phyloP scores from a whole-genome alignment of 139 green algal species.

The Spirogloea muscicola region DNA sequence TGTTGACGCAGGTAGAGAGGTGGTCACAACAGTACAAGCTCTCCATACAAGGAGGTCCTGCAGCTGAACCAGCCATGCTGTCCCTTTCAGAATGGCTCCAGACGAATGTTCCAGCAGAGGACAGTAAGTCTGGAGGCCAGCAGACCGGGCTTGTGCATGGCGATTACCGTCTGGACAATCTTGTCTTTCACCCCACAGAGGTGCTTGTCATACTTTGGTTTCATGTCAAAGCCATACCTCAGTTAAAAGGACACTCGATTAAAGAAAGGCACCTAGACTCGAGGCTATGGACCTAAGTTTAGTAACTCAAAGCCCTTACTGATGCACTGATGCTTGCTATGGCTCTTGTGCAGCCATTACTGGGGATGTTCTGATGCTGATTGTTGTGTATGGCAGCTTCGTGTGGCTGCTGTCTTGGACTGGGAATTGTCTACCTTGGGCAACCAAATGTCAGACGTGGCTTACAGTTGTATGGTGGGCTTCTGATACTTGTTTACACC shows the following conservation, averaged over 20 bases:
- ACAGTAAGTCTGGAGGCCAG: background rate
- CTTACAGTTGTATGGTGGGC: conserved; percentile 75
- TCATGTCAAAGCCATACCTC: too few species aligned
- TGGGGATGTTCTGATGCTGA: too few species aligned
- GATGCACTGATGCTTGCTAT: too few species aligned
- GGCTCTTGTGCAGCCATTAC: too few species aligned
- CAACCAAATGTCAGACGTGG: conserved; percentile 70
- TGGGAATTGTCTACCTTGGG: conserved; percentile 97
- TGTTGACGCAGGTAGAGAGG: conserved; percentile 39
- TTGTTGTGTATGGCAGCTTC: background rate
- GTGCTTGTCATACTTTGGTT: too few species aligned
- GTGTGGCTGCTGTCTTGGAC: conserved; percentile 75
- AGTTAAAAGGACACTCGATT: too few species aligned
- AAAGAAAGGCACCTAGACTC: too few species aligned
- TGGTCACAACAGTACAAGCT: conserved; percentile 43
- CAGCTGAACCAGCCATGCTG: conserved; percentile 50
- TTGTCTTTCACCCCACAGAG: conserved; percentile 67
- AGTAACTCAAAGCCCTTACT: too few species aligned
- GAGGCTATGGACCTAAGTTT: too few species aligned
- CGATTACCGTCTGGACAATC: conserved; percentile 93
- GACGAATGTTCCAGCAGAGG: conserved; percentile 61
- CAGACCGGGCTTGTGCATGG: conserved; percentile 64
- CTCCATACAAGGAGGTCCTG: conserved; percentile 44
- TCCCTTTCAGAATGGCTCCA: conserved; percentile 70
- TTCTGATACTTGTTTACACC: conserved; percentile 1